phyloP scores from a whole-genome alignment of 176 grass and related monocot species.

The Zizania latifolia region DNA sequence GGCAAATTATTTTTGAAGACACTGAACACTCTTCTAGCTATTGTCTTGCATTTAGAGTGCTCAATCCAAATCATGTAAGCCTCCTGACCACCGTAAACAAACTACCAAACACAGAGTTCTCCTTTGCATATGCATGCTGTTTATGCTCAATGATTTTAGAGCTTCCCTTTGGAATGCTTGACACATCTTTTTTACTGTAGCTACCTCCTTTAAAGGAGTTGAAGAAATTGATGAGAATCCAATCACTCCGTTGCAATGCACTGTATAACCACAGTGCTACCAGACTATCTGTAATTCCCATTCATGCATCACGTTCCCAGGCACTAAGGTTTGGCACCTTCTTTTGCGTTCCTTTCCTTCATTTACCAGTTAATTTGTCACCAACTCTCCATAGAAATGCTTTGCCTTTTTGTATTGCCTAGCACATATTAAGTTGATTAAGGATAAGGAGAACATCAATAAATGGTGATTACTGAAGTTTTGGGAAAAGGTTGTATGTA shows the following conservation, averaged over 20 bases:
- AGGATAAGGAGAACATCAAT: not conserved
- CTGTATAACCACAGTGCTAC: too few species aligned
- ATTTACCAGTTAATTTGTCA: not conserved
- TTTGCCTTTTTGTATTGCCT: not conserved
- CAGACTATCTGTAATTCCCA: constrained; percentile 72
- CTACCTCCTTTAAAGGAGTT: constrained; percentile 53
- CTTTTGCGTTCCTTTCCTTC: not conserved
- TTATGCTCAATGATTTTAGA: not conserved
- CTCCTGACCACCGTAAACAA: too few species aligned
- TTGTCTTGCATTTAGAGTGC: constrained; percentile 77
- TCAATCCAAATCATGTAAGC: constrained; percentile 70
- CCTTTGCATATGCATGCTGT: not conserved
- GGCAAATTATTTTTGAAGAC: constrained; percentile 75
- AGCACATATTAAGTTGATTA: not conserved
- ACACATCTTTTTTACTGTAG: constrained; percentile 31
- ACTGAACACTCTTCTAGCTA: constrained; percentile 58
- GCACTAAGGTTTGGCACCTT: constrained; percentile 50
- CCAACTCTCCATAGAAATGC: not conserved
- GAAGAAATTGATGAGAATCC: constrained; percentile 66
- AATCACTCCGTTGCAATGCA: too few species aligned
- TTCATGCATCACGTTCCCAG: constrained; percentile 75
- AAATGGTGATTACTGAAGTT: not conserved
- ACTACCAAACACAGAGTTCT: too few species aligned
- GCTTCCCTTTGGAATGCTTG: not conserved
- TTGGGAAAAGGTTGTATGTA: not conserved